Percentiles rank a stretch among this genome's conserved stretches.
These are phyloP conservation scores for Colletotrichum musae DNA, from an alignment of 2,329 filamentous ascomycete species.

Conservation along the genomic window DNA sequence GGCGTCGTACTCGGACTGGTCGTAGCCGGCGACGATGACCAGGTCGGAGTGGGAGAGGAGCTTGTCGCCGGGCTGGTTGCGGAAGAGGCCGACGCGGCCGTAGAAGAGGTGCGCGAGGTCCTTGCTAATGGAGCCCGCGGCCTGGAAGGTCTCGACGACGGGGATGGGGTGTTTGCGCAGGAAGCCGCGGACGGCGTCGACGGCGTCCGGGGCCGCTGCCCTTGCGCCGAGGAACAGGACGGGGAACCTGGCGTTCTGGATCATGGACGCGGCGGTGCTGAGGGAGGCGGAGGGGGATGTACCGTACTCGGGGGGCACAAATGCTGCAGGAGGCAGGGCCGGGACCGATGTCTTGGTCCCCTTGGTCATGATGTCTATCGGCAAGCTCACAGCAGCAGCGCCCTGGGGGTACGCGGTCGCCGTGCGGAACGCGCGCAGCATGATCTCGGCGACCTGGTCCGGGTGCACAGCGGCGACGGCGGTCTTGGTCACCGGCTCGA, in stretches of 20 bases:
- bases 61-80: constrained; percentile 63
- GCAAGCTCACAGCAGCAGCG: constrained; percentile 58
- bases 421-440: constrained; percentile 60
- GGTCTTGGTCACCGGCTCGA: constrained; percentile 59
- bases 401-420: constrained; percentile 58
- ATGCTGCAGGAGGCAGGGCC: constrained; percentile 56
- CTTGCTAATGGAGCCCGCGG: constrained; percentile 60
- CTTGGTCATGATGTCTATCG: constrained; percentile 59
- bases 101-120: constrained; percentile 61
- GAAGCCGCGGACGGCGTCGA: constrained; percentile 57
- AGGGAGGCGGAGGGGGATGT: constrained; percentile 52
- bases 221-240: constrained; percentile 62
- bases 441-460: constrained; percentile 62
- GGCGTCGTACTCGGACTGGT: constrained; percentile 64
- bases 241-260: constrained; percentile 53
- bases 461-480: constrained; percentile 59
- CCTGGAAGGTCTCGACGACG: constrained; percentile 66
- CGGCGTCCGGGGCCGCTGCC: constrained; percentile 56
- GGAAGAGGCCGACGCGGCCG: constrained; percentile 62
- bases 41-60: constrained; percentile 52
- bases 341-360: constrained; percentile 52
- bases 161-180: constrained; percentile 58
- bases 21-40: constrained; percentile 59
- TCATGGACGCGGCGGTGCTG: constrained; percentile 51
- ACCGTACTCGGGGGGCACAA: constrained; percentile 57